Evolutionary conservation across 768 basidiomycete species (phyloP).

Genomic region (Macrolepiota dolichaula): DNA sequence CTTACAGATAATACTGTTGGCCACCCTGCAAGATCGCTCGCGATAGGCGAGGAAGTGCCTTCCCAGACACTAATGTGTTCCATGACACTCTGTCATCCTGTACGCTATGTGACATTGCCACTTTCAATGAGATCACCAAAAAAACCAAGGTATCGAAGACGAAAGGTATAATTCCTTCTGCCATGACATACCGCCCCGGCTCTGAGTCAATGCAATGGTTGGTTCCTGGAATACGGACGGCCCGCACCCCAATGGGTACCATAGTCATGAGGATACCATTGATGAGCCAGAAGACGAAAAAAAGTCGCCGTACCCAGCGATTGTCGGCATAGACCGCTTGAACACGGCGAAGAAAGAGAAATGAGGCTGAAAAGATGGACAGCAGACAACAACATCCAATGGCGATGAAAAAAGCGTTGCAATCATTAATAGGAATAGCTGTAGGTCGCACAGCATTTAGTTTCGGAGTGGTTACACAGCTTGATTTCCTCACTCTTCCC

Average conservation of each 20-base stretch:
- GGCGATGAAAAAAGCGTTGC: background rate
- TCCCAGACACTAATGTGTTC: conserved; percentile 18
- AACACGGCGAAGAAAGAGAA: conserved; percentile 31
- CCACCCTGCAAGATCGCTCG: conserved; percentile 25
- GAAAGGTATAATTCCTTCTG: conserved; percentile 20
- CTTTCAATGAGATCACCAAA: conserved; percentile 28
- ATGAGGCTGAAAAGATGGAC: conserved; percentile 15
- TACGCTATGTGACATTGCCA: conserved; percentile 16
- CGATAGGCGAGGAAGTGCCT: conserved; percentile 19
- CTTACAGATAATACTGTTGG: conserved; percentile 32
- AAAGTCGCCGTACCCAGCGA: conserved; percentile 18
- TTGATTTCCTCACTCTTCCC: conserved; percentile 1
- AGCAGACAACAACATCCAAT: conserved; percentile 10
- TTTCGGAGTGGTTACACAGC: background rate
- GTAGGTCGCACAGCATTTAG: background rate
- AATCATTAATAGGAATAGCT: conserved; percentile 1
- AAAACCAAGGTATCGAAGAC: conserved; percentile 31
- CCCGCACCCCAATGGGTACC: conserved; percentile 20
- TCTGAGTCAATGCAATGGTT: conserved; percentile 25
- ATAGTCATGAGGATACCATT: conserved; percentile 23
- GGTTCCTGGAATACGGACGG: conserved; percentile 25
- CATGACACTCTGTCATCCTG: conserved; percentile 11
- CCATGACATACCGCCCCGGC: conserved; percentile 22
- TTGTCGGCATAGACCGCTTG: conserved; percentile 26
- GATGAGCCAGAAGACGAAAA: conserved; percentile 25